These are phyloP conservation scores for Boletus huronensis DNA, from an alignment of 768 basidiomycete genomes.

Conservation along the genomic window DNA sequence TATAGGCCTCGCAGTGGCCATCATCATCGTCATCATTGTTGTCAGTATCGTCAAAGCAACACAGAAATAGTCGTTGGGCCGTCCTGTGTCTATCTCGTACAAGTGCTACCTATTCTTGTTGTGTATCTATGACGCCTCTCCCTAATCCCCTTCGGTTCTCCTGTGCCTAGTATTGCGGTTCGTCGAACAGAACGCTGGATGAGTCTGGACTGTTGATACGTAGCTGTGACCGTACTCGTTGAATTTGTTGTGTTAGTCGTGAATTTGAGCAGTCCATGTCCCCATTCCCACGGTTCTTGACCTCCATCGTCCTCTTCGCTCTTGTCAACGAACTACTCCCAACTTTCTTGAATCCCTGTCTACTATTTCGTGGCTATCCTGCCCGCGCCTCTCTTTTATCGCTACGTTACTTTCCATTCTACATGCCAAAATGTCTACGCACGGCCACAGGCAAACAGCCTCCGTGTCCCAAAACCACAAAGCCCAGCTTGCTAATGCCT, in stretches of 20 bases:
- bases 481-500: slow-evolving; percentile 89
- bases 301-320: slow-evolving; percentile 3
- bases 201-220: slow-evolving; percentile 24
- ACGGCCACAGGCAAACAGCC: slow-evolving; percentile 57
- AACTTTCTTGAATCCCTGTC: slow-evolving; percentile 18
- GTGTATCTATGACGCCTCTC: slow-evolving; percentile 43
- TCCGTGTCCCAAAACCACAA: slow-evolving; percentile 74
- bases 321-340: slow-evolving; percentile 5
- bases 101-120: slow-evolving; percentile 24
- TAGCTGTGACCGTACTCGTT: slow-evolving; percentile 17
- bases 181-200: slow-evolving; percentile 11
- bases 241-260: slow-evolving; percentile 25
- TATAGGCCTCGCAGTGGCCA: slow-evolving; percentile 83
- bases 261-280: neutral
- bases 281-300: slow-evolving; percentile 24
- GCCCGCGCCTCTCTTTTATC: slow-evolving; percentile 37
- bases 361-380: slow-evolving; percentile 27
- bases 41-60: slow-evolving; percentile 91
- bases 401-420: slow-evolving; percentile 26
- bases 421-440: slow-evolving; percentile 43
- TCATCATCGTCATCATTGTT: slow-evolving; percentile 94
- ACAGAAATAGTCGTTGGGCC: slow-evolving; percentile 35
- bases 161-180: slow-evolving; percentile 19
- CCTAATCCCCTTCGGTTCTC: slow-evolving; percentile 27
- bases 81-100: slow-evolving; percentile 2